These are phyloP conservation scores for Neofusicoccum ribis DNA, from an alignment of 2,329 filamentous ascomycete species.

Conservation along the genomic window DNA sequence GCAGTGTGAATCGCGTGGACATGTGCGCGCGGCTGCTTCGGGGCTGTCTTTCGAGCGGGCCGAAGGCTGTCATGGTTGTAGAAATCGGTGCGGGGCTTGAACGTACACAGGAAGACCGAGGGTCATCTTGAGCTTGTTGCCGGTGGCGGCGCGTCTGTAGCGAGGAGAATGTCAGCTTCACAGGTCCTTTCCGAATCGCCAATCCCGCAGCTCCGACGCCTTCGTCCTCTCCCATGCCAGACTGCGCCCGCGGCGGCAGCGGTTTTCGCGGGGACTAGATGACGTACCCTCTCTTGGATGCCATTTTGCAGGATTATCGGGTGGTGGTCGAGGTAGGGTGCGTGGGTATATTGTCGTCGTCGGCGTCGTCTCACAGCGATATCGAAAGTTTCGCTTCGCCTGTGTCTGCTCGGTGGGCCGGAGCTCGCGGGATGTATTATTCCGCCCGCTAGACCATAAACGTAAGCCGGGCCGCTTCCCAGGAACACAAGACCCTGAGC, in stretches of 20 bases:
- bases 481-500: too few relatives aligned
- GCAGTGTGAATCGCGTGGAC: slow-evolving; percentile 17
- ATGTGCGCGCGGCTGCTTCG: slow-evolving; percentile 22
- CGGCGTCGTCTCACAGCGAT: slow-evolving; percentile 17
- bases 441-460: slow-evolving; percentile 2
- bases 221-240: neutral
- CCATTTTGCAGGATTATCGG: slow-evolving; percentile 40
- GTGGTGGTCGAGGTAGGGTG: slow-evolving; percentile 30
- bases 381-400: slow-evolving; percentile 19
- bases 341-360: slow-evolving; percentile 20
- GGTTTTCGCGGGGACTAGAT: neutral
- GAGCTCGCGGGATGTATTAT: neutral
- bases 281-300: slow-evolving; percentile 41
- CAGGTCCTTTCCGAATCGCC: slow-evolving; percentile 1
- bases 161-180: slow-evolving; percentile 28
- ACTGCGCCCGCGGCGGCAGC: neutral
- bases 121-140: slow-evolving; percentile 99
- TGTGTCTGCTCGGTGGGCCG: slow-evolving; percentile 16
- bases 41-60: slow-evolving; percentile 16
- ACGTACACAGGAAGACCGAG: slow-evolving; percentile 99
- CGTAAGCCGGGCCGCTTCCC: neutral
- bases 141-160: slow-evolving; percentile 74
- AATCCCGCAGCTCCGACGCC: neutral
- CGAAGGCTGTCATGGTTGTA: neutral
- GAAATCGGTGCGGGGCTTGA: slow-evolving; percentile 23